A percentile compares a stretch with the other conserved stretches of the same genome.
phyloP scores from a whole-genome alignment of 2,329 filamentous ascomycete genomes.

The Alternaria conjuncta region DNA sequence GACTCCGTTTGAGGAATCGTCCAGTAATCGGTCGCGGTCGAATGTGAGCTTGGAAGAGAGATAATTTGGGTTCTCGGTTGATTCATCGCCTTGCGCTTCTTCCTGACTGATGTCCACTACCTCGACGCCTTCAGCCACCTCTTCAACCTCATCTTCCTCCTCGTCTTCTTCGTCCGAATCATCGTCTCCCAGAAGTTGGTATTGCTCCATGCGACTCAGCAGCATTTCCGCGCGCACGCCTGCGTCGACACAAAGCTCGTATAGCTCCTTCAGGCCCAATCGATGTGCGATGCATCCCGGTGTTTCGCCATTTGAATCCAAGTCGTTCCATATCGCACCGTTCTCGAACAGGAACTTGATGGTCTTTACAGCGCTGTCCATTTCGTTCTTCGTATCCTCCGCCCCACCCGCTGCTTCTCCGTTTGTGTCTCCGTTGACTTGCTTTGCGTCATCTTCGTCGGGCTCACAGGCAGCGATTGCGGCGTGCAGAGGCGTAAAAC shows the following conservation, averaged over 20 bases:
- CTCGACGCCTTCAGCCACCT: constrained; percentile 31
- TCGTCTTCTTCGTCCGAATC: constrained; percentile 58
- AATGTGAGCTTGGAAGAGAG: constrained; percentile 57
- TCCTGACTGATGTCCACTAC: constrained; percentile 35
- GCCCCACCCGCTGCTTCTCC: constrained; percentile 29
- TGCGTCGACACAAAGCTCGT: constrained; percentile 84
- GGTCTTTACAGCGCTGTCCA: constrained; percentile 67
- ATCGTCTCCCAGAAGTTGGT: constrained; percentile 72
- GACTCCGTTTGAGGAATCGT: constrained; percentile 58
- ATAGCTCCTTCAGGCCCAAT: constrained; percentile 73
- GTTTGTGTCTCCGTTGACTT: constrained; percentile 37
- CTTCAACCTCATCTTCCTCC: constrained; percentile 49
- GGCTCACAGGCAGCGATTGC: constrained; percentile 72
- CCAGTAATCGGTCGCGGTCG: constrained; percentile 54
- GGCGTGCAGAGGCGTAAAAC: constrained; percentile 86
- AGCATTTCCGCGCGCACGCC: constrained; percentile 90
- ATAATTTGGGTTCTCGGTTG: constrained; percentile 56
- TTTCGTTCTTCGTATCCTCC: constrained; percentile 43
- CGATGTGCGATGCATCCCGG: constrained; percentile 82
- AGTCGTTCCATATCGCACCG: constrained; percentile 97
- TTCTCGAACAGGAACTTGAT: constrained; percentile 80
- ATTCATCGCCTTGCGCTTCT: constrained; percentile 35
- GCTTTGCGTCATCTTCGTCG: constrained; percentile 39
- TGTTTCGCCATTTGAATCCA: constrained; percentile 86
- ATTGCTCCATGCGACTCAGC: constrained; percentile 80